Evolutionary conservation across 805 yeast genomes (phyloP), one percentile per base, ranked within the genome.

Genomic region (Candida maltosa): DNA sequence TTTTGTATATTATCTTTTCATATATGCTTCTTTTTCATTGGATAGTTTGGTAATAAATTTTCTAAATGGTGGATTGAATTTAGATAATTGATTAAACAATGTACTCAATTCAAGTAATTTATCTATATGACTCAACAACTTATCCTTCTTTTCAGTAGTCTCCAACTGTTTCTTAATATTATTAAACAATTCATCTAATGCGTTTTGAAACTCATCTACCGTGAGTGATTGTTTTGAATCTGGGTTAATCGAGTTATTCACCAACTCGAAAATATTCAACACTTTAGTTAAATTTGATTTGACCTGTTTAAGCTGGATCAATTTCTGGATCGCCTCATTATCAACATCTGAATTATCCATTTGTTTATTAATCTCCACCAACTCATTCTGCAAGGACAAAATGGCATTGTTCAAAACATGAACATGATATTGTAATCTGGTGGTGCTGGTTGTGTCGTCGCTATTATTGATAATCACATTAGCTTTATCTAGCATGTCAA

Each of bases 351-450:
- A 36, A 23, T 41, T 42, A 32, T 42, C 33, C 35, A 40, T 24
- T 26, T 48, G 36, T 26, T 58, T 54, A 24, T 51, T 45, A 15
- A 47, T 46, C 3, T 37, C 31, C 4, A 41, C 26, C 22, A 79
- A 49, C 37, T 78, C 80, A 5, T 67, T 63, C 30, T 76, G 72
- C 26, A 83, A 52, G 2, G 84, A 66, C 28, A 73, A 65, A 16
- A 81, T 73, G 0, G 87, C 73, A 34, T 77, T 73, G 11, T 75
- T 69, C 31, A 83, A 56, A 1, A 80, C 73, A 29, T 79, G 83
- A 28, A 79, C 59, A 49, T 81, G 82, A 53, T 82, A 82, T 44
- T 81, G 83, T 31, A 83, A 57, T 40, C 86, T 66, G 7, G 83
- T 73, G 1, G 77, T 68, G n/a, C 57, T 56, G 8, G 41, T 41